Conservation (phyloP, 805 yeast genomes). For the Candida nanaspora region DNA sequence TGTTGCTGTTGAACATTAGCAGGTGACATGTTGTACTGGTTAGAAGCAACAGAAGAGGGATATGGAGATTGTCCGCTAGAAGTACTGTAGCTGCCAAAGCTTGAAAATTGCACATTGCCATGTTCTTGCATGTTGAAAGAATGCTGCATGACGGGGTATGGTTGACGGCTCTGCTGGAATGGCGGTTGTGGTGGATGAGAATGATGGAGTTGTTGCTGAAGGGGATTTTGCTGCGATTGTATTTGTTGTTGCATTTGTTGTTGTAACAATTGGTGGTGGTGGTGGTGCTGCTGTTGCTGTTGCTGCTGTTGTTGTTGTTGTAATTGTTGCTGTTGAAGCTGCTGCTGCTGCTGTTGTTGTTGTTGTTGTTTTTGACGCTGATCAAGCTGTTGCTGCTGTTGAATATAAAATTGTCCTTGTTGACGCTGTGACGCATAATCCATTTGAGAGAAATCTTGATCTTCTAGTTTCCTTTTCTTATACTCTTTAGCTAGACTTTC, state of each 20-base stretch:
- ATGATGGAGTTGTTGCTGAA: background rate
- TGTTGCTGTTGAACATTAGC: too few relatives aligned
- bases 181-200: background rate
- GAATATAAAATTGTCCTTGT: background rate
- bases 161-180: background rate
- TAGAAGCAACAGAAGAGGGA: too few relatives aligned
- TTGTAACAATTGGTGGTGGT: background rate
- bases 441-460: background rate
- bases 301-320: constrained; percentile 4
- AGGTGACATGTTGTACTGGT: too few relatives aligned
- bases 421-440: background rate
- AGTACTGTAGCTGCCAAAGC: too few relatives aligned
- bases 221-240: background rate
- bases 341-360: background rate
- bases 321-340: background rate
- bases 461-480: background rate
- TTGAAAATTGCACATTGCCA: too few relatives aligned
- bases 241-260: constrained; percentile 1
- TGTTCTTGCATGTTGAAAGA: too few relatives aligned
- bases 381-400: background rate
- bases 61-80: too few relatives aligned
- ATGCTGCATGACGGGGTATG: too few relatives aligned
- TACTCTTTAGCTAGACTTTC: background rate
- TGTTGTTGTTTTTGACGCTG: background rate
- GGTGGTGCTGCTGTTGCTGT: constrained; percentile 3